phyloP scores from a whole-genome alignment of 2,329 filamentous ascomycete species.

The Amesomyces nigricolor region DNA sequence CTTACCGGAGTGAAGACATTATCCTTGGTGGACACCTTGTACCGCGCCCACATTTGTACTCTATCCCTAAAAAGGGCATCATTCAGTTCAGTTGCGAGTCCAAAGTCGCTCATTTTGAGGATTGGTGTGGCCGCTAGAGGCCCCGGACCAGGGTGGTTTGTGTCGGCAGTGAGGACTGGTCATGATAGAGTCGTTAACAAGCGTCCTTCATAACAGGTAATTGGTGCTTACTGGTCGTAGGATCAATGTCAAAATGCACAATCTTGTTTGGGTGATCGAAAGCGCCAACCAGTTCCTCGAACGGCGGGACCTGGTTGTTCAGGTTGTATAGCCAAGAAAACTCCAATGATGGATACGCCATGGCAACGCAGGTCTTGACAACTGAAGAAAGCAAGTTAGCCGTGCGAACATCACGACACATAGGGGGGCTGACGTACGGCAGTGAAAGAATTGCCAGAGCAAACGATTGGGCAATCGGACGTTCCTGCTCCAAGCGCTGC shows the following conservation, averaged over 20 bases:
- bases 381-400: neutral
- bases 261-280: neutral
- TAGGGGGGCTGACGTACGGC: neutral
- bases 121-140: neutral
- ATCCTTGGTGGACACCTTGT: neutral
- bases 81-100: neutral
- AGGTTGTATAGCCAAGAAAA: neutral
- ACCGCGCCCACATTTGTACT: neutral
- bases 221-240: neutral
- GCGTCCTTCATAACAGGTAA: neutral
- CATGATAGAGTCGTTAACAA: neutral
- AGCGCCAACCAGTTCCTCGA: neutral
- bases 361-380: neutral
- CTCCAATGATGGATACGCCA: neutral
- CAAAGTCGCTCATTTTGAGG: constrained; percentile 6
- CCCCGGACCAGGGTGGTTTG: neutral
- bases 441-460: constrained; percentile 5
- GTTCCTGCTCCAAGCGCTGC: neutral
- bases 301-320: neutral
- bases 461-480: neutral
- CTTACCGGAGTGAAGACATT: neutral
- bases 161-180: constrained; percentile 1
- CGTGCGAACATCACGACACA: neutral
- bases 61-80: neutral
- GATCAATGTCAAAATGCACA: constrained; percentile 11